These are phyloP conservation scores for Backusella circina DNA, from an alignment of 192 early-diverging fungal species.

Conservation along the genomic window DNA sequence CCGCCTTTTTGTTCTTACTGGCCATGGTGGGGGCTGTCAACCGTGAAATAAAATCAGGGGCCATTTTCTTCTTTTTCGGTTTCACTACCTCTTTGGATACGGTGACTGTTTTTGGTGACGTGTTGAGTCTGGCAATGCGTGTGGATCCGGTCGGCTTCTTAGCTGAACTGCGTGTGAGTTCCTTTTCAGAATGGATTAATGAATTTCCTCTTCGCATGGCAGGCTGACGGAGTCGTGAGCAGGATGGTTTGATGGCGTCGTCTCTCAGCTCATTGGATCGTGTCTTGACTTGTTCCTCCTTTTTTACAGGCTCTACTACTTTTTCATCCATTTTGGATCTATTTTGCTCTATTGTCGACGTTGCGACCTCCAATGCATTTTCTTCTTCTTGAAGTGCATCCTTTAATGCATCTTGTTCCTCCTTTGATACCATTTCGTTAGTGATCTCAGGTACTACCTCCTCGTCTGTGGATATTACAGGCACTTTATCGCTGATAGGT, in stretches of 20 bases:
- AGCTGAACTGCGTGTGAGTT: neutral
- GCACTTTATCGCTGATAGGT: neutral
- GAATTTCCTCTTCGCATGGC: neutral
- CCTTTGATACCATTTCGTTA: neutral
- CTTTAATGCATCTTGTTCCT: neutral
- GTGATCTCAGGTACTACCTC: neutral
- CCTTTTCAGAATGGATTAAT: neutral
- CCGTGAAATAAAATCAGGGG: neutral
- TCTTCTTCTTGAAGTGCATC: neutral
- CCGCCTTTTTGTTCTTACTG: neutral
- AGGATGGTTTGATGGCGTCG: neutral
- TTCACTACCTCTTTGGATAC: neutral
- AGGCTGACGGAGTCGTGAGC: neutral
- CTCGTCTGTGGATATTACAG: neutral
- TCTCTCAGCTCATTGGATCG: neutral
- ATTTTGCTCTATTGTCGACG: neutral
- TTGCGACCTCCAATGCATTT: no score
- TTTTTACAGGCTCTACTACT: neutral
- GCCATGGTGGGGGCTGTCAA: neutral
- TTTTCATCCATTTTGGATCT: neutral
- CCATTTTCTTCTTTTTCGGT: conserved; percentile 1
- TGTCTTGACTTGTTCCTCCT: neutral
- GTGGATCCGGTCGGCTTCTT: neutral
- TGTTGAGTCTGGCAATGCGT: neutral
- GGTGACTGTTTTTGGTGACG: neutral